phyloP scores from a whole-genome alignment of 2,329 filamentous ascomycete species.

The Aspergillus ibericus region DNA sequence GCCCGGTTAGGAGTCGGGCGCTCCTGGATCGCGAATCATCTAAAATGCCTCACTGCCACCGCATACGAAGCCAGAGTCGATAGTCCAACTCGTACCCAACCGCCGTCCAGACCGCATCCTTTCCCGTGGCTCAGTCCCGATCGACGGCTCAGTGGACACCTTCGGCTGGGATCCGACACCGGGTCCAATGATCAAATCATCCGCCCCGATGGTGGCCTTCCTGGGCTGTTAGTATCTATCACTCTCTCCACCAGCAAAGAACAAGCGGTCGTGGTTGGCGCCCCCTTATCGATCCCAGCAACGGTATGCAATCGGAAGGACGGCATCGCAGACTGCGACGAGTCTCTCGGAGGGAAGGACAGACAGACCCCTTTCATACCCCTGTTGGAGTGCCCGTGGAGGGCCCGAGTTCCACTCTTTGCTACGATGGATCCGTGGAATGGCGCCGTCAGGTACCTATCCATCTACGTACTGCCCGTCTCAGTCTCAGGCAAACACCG shows the following conservation, averaged over 20 bases:
- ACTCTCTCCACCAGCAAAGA: background rate
- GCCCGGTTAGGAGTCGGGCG: background rate
- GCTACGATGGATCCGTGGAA: background rate
- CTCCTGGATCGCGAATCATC: background rate
- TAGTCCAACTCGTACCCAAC: too few relatives aligned
- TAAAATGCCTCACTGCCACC: constrained; percentile 5
- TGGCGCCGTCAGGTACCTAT: background rate
- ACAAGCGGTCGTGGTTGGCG: background rate
- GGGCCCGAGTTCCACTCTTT: background rate
- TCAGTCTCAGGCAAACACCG: background rate
- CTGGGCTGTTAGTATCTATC: background rate
- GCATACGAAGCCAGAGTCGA: background rate
- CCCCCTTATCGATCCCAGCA: background rate
- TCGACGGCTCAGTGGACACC: constrained; percentile 2
- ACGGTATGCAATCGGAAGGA: background rate
- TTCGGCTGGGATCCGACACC: constrained; percentile 7
- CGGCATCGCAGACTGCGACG: background rate
- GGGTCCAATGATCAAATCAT: constrained; percentile 1
- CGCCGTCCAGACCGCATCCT: constrained; percentile 3
- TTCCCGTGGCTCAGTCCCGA: constrained; percentile 2
- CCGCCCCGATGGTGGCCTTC: background rate
- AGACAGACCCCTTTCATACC: background rate
- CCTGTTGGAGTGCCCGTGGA: background rate
- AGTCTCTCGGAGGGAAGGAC: background rate
- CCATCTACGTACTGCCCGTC: background rate